Evolutionary conservation across 2,329 filamentous ascomycete genomes (phyloP).

Genomic region (Thelonectria rubi): DNA sequence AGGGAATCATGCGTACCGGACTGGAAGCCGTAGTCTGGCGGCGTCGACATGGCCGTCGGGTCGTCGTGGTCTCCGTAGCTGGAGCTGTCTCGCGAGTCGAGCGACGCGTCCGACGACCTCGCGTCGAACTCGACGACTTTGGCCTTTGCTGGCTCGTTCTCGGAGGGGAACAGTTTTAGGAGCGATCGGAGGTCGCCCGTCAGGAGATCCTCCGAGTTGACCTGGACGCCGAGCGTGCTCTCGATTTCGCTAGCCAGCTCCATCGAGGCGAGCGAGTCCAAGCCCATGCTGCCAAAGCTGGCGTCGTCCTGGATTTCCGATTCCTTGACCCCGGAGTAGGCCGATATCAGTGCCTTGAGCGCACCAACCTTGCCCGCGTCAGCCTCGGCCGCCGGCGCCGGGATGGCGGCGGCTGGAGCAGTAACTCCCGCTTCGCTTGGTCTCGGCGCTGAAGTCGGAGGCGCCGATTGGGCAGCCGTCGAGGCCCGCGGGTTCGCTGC

Average conservation of each 20-base stretch:
- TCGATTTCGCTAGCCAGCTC: slow-evolving; percentile 32
- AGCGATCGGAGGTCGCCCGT: slow-evolving; percentile 17
- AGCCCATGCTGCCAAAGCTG: slow-evolving; percentile 27
- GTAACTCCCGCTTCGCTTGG: not conserved
- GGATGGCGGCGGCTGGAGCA: slow-evolving; percentile 2
- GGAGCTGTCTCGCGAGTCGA: slow-evolving; percentile 1
- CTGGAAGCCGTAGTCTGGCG: slow-evolving; percentile 14
- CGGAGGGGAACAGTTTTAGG: slow-evolving; percentile 8
- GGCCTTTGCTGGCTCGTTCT: not conserved
- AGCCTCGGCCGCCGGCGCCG: not conserved
- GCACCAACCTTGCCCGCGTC: slow-evolving; percentile 5
- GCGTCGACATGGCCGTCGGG: slow-evolving; percentile 22
- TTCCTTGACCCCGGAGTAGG: slow-evolving; percentile 29
- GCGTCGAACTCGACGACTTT: slow-evolving; percentile 9
- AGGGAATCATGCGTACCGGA: slow-evolving; percentile 2
- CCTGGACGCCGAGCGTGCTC: slow-evolving; percentile 23
- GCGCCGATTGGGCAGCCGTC: not conserved
- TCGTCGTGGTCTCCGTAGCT: slow-evolving; percentile 13
- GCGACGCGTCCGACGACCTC: slow-evolving; percentile 11
- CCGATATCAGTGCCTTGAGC: slow-evolving; percentile 21
- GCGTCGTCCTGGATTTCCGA: slow-evolving; percentile 28
- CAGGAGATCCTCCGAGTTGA: slow-evolving; percentile 26
- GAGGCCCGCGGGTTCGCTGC: slow-evolving; percentile 11
- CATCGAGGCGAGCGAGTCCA: slow-evolving; percentile 33
- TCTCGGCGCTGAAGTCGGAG: not conserved